Base-by-base conservation (phyloP, 495 filamentous ascomycete species). In the Coniosporium apollinis region DNA sequence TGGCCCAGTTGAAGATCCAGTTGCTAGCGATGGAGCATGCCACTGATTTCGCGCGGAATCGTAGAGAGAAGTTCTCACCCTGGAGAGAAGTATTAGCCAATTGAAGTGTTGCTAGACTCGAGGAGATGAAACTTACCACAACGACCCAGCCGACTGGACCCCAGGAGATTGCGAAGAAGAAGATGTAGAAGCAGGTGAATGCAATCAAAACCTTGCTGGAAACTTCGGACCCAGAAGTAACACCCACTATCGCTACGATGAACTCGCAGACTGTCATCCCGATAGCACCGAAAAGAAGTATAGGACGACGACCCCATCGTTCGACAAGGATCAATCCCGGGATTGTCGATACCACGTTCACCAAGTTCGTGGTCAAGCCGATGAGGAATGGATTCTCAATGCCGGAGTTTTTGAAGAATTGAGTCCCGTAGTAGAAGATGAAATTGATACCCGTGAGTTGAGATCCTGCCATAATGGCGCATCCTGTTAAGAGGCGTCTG, bases 181-280 rank as follows among this genome's bases (percentile, higher is more conserved):
- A 67, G 55, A 79, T 67, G 62, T 76, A 72, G 60, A 61, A 26
- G 39, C 56, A 61, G 26, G 57, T 52, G 46, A 59, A 58, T 0
- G 42, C 45, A 39, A 61, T 59, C 41, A 56, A 46, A 22, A 39
- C 43, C 36, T 43, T 49, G 37, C 41, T 39, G 22, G 55, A 43
- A 14, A 41, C 37, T 2, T 47, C n/a, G 17, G 35, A 40, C 15
- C 46, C 26, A 1, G 42, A 41, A 22, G 41, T 38, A 4, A 42
- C 43, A 18, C 57, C 61, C 17, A 82, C 59, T 47, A 85, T 81
- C 50, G 69, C 83, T 36, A 85, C 74, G 44, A 89, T 72, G 67
- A 85, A 89, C 57, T 89, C 79, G 63, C 78, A 82, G 48, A 85
- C 56, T 22, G 79, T 56, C 84, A 93, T 91, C 45, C 78, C 79